These are phyloP conservation scores for Diaporthe eres DNA, from an alignment of 2,329 filamentous ascomycete species.

Conservation along the genomic window DNA sequence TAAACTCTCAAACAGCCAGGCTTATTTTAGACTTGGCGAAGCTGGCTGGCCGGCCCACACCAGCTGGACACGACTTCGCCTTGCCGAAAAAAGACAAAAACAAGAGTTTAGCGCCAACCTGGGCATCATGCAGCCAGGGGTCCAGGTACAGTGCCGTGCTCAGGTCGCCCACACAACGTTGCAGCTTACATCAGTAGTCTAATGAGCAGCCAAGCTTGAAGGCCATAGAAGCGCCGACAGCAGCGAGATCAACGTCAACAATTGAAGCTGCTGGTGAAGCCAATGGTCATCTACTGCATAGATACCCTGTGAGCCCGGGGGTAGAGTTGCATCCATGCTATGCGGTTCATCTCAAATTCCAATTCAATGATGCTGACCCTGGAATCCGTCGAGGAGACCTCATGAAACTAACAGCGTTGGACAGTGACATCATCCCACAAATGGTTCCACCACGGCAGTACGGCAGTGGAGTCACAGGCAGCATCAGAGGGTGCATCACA, in stretches of 20 bases:
- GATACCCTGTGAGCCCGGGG: not conserved
- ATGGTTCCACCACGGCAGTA: constrained; percentile 2
- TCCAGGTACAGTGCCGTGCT: constrained; percentile 7
- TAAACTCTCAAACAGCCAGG: constrained; percentile 14
- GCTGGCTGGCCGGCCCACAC: not conserved
- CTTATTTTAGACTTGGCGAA: constrained; percentile 15
- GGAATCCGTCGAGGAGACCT: not conserved
- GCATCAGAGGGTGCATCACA: not conserved
- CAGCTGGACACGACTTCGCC: constrained; percentile 11
- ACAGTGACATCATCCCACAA: constrained; percentile 18
- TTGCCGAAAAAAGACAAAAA: constrained; percentile 18
- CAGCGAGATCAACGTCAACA: not conserved
- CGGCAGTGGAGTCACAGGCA: not conserved
- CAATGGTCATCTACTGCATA: not conserved
- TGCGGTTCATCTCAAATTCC: not conserved
- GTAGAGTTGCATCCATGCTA: not conserved
- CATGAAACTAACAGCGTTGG: constrained; percentile 4
- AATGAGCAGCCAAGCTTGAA: not conserved
- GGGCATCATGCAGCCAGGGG: constrained; percentile 27
- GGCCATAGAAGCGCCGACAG: not conserved
- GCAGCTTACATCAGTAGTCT: not conserved
- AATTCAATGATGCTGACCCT: not conserved
- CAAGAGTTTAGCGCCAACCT: constrained; percentile 28
- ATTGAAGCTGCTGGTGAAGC: not conserved
- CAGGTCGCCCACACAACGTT: not conserved